phyloP scores from a whole-genome alignment of 2,329 filamentous ascomycete species.

The Chaetomium olivaceum region DNA sequence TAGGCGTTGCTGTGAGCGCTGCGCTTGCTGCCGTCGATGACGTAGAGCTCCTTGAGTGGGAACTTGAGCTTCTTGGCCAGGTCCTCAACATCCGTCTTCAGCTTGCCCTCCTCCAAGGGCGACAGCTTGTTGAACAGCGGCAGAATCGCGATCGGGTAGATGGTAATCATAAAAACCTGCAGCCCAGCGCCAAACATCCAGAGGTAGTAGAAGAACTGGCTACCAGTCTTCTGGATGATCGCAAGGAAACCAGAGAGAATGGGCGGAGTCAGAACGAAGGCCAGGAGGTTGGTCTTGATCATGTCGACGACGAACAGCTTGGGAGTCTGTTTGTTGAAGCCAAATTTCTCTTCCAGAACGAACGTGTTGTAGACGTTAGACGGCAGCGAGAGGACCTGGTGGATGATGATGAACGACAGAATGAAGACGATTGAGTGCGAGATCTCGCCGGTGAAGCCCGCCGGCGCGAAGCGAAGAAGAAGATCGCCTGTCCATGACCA shows the following conservation, averaged over 20 bases:
- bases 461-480: constrained; percentile 72
- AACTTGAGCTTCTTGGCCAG: constrained; percentile 84
- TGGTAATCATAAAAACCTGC: constrained; percentile 91
- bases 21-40: constrained; percentile 90
- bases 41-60: constrained; percentile 87
- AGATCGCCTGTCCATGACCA: constrained; percentile 80
- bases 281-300: constrained; percentile 84
- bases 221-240: constrained; percentile 92
- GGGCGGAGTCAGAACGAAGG: constrained; percentile 77
- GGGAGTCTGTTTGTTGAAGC: constrained; percentile 97
- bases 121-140: constrained; percentile 98
- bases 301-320: constrained; percentile 86
- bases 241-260: constrained; percentile 89
- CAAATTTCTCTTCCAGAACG: constrained; percentile 92
- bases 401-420: constrained; percentile 79
- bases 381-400: constrained; percentile 77
- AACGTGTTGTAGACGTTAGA: constrained; percentile 90
- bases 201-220: constrained; percentile 95
- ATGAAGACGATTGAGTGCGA: constrained; percentile 91
- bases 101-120: constrained; percentile 78
- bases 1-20: constrained; percentile 89
- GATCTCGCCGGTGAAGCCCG: constrained; percentile 85
- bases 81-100: constrained; percentile 85
- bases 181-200: constrained; percentile 90
- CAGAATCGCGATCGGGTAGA: constrained; percentile 92